Evolutionary conservation across 2,329 filamentous ascomycete genomes (phyloP).

Genomic region (Venturia nashicola): DNA sequence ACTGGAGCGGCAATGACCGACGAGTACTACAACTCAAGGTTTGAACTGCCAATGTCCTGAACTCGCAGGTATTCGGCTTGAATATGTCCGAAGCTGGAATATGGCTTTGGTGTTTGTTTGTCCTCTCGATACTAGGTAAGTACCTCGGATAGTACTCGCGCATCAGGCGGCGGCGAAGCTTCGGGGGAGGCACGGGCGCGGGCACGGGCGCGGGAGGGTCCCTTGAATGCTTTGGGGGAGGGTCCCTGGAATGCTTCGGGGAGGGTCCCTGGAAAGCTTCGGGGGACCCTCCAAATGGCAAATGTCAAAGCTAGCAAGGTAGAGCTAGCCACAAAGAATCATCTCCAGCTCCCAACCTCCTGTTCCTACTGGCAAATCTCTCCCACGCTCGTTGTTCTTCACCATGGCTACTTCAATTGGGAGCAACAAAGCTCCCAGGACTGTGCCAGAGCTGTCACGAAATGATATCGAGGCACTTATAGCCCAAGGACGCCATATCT

Average conservation of each 20-base stretch:
- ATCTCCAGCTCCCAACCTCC: not conserved
- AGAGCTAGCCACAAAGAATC: not conserved
- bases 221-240: too few relatives aligned
- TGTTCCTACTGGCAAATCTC: not conserved
- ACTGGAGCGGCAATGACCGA: not conserved
- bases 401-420: not conserved
- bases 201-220: too few relatives aligned
- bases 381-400: not conserved
- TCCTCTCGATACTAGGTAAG: not conserved
- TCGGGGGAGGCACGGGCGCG: too few relatives aligned
- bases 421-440: not conserved
- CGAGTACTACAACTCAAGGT: too few relatives aligned
- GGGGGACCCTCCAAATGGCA: not conserved
- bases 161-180: not conserved
- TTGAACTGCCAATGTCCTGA: not conserved
- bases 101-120: not conserved
- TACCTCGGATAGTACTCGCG: too few relatives aligned
- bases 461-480: constrained; percentile 70
- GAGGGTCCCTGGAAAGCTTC: too few relatives aligned
- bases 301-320: not conserved
- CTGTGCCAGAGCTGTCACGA: constrained; percentile 24
- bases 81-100: not conserved
- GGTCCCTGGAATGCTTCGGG: not conserved
- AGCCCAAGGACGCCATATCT: constrained; percentile 63
- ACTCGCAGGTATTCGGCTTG: not conserved